A percentile compares a stretch with the other conserved stretches of the same genome.
phyloP scores from a whole-genome alignment of 352 stramenopile species.

The Phytophthora vignae region DNA sequence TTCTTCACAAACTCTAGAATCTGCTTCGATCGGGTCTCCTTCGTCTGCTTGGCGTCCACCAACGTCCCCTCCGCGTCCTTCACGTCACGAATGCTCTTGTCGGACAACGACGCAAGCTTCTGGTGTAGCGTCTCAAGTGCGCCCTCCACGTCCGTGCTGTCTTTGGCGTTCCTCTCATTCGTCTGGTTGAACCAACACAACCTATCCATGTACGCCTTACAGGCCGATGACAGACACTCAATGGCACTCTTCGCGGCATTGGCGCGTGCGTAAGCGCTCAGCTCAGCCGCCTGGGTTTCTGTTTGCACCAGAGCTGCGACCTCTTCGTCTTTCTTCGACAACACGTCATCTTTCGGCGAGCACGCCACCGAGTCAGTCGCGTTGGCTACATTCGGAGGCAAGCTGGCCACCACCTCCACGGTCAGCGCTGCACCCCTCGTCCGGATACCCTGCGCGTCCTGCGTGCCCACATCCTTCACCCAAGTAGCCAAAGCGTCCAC shows the following conservation, averaged over 20 bases:
- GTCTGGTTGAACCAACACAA: constrained; percentile 45
- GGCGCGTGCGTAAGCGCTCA: constrained; percentile 42
- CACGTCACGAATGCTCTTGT: constrained; percentile 33
- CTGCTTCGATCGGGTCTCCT: constrained; percentile 38
- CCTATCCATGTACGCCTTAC: constrained; percentile 46
- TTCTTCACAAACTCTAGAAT: constrained; percentile 47
- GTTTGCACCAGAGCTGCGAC: constrained; percentile 28
- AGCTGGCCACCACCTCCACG: constrained; percentile 29
- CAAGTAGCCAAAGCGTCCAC: constrained; percentile 49
- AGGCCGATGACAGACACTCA: constrained; percentile 47
- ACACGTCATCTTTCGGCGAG: constrained; percentile 21
- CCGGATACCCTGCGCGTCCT: constrained; percentile 27
- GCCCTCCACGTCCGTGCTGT: constrained; percentile 26
- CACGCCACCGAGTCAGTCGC: constrained; percentile 28
- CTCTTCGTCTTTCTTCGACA: constrained; percentile 35
- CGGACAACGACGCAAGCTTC: constrained; percentile 25
- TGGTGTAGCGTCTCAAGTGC: constrained; percentile 38
- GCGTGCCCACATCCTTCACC: constrained; percentile 33
- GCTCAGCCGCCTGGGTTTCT: constrained; percentile 19
- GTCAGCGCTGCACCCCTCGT: constrained; percentile 22
- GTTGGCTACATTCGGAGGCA: constrained; percentile 29
- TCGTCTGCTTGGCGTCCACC: constrained; percentile 32
- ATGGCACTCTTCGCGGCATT: constrained; percentile 54
- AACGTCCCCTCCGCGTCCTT: constrained; percentile 34
- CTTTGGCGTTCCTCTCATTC: constrained; percentile 14